Evolutionary conservation across 164 flowering plant genomes (phyloP).

Genomic region (Tetracentron sinense): DNA sequence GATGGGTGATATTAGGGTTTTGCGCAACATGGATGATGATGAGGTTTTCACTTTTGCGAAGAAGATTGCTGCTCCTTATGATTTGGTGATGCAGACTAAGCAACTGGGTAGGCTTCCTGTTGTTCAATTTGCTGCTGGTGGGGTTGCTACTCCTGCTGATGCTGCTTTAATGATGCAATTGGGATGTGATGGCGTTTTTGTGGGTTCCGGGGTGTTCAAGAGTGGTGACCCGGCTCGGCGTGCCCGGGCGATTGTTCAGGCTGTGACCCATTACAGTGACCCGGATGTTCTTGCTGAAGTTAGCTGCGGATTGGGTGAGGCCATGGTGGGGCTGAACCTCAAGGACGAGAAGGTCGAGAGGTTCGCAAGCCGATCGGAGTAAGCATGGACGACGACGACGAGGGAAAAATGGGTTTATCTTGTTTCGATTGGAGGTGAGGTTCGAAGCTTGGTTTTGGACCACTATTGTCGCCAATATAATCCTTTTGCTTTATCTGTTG

Average conservation of each 20-base stretch:
- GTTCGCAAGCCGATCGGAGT: constrained; percentile 63
- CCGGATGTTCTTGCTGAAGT: constrained; percentile 59
- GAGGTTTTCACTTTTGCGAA: constrained; percentile 68
- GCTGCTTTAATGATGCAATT: constrained; percentile 82
- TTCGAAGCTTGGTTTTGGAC: background rate
- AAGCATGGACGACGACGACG: background rate
- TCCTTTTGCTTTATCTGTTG: background rate
- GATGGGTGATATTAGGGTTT: constrained; percentile 64
- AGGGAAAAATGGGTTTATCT: background rate
- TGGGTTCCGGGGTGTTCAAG: constrained; percentile 71
- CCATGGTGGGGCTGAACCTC: constrained; percentile 68
- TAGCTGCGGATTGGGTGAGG: constrained; percentile 72
- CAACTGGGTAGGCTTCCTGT: constrained; percentile 73
- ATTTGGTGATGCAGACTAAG: constrained; percentile 72
- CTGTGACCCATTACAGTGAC: constrained; percentile 72
- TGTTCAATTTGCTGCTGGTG: constrained; percentile 76
- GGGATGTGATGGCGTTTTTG: constrained; percentile 77
- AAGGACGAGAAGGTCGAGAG: constrained; percentile 49
- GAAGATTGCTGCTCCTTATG: constrained; percentile 60
- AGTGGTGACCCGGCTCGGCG: constrained; percentile 61
- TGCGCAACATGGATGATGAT: constrained; percentile 70
- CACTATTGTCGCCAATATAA: too few species aligned
- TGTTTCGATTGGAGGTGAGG: constrained; percentile 1
- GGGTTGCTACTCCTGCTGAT: constrained; percentile 74
- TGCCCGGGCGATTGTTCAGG: constrained; percentile 69